Evolutionary conservation across 1,284 basidiomycete genomes (phyloP).

Genomic region (Paramarasmius palmivorus): DNA sequence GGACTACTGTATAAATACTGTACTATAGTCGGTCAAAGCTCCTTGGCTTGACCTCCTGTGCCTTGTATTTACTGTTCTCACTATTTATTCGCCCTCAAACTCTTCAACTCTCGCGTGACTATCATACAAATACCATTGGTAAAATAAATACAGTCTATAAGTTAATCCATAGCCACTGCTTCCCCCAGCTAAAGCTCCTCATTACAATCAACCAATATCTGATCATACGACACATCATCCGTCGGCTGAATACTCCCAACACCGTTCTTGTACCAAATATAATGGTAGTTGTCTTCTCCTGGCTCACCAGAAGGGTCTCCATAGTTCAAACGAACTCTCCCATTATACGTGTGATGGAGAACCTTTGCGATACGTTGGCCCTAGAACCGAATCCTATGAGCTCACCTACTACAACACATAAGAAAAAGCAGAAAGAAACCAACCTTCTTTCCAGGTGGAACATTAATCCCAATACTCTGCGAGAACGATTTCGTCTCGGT

Average conservation of each 20-base stretch:
- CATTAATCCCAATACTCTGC: neutral
- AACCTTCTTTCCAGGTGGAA: neutral
- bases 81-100: no score
- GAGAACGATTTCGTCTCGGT: neutral
- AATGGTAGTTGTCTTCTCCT: neutral
- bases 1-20: no score
- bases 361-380: neutral
- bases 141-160: no score
- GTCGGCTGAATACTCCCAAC: slow-evolving; percentile 1
- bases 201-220: neutral
- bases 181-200: no score
- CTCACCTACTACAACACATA: no score
- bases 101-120: no score
- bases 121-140: no score
- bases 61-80: no score
- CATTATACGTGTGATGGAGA: neutral
- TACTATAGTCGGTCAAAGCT: no score
- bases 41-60: no score
- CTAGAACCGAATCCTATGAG: neutral
- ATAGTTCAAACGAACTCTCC: neutral
- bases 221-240: neutral
- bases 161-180: no score
- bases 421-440: no score
- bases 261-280: neutral
- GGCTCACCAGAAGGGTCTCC: neutral